Evolutionary conservation across 139 green algal genomes (phyloP).

Genomic region (Tetradesmus obliquus): DNA sequence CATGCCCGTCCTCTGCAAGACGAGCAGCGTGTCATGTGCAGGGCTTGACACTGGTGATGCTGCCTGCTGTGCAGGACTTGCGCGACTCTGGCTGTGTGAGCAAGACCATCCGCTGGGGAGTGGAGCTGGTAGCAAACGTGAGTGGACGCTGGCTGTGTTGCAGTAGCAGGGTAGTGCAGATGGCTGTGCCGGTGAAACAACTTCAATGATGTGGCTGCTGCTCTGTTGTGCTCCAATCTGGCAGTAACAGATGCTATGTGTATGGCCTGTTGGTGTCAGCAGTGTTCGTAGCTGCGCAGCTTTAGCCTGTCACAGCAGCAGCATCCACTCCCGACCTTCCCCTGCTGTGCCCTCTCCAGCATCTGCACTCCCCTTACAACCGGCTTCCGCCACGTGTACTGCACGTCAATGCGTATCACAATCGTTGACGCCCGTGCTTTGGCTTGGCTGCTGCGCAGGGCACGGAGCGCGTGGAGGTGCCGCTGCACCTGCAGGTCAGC

Average conservation of each 20-base stretch:
- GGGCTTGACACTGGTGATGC: background rate
- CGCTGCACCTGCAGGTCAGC: conserved; percentile 80
- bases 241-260: too few species aligned
- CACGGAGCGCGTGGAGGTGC: background rate
- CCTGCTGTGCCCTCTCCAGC: background rate
- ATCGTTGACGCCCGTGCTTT: background rate
- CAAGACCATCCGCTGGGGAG: conserved; percentile 80
- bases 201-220: background rate
- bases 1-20: background rate
- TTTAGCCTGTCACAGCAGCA: background rate
- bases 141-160: background rate
- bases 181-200: background rate
- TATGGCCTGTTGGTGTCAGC: background rate
- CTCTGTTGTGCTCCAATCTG: too few species aligned
- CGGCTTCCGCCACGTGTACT: too few species aligned
- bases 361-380: too few species aligned
- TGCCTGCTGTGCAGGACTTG: conserved; percentile 65
- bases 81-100: conserved; percentile 73
- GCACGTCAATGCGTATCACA: too few species aligned
- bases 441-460: conserved; percentile 6
- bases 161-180: background rate
- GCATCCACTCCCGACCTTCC: background rate
- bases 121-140: conserved; percentile 89
- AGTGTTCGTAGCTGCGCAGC: background rate
- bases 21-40: background rate